Conservation (phyloP, 345 rosid genomes). For the Mallotus nudiflorus region DNA sequence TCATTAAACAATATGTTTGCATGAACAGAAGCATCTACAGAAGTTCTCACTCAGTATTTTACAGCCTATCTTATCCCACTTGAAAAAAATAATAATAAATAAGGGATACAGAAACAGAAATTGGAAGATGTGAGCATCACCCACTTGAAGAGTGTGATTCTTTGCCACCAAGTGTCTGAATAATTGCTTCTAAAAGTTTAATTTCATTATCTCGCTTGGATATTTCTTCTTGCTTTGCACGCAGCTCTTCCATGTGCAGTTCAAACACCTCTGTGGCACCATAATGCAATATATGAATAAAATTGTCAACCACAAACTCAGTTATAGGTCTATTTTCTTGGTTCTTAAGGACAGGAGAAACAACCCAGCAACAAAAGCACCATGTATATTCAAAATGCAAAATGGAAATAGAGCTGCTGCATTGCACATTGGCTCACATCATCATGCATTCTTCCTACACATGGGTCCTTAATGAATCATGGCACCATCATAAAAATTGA, state of each 20-base stretch:
- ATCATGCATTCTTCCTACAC: too few species aligned
- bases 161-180: constrained; percentile 87
- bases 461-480: too few species aligned
- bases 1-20: too few species aligned
- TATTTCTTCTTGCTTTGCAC: constrained; percentile 85
- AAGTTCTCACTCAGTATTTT: not conserved
- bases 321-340: not conserved
- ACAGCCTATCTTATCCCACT: not conserved
- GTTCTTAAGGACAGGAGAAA: too few species aligned
- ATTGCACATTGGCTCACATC: too few species aligned
- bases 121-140: not conserved
- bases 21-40: too few species aligned
- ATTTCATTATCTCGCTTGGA: constrained; percentile 77
- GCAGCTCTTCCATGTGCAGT: constrained; percentile 89
- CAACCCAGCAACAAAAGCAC: too few species aligned
- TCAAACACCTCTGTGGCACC: constrained; percentile 86
- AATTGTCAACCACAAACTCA: not conserved
- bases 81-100: too few species aligned
- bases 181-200: constrained; percentile 89
- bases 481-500: too few species aligned
- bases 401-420: too few species aligned
- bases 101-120: not conserved
- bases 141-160: constrained; percentile 34
- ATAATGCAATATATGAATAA: not conserved
- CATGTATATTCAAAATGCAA: too few species aligned